Conservation (phyloP, 208 protist genomes). For the Porcisia hertigi region DNA sequence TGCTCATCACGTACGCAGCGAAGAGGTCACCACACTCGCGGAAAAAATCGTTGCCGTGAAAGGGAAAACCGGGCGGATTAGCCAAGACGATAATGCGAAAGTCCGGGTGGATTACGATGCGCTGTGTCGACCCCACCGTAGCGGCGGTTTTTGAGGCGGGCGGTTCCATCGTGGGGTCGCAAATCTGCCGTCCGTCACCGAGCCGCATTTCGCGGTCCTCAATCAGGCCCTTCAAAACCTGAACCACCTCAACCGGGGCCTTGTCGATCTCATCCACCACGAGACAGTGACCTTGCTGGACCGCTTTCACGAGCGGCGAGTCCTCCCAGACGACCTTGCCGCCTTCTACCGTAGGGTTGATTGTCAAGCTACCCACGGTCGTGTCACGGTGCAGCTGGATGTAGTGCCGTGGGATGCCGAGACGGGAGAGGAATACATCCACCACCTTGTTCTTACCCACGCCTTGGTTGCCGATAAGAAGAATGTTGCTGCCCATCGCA, state of each 20-base stretch:
- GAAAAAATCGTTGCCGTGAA: conserved; percentile 96
- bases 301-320: conserved; percentile 93
- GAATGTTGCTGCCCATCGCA: conserved; percentile 74
- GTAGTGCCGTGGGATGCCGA: conserved; percentile 92
- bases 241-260: conserved; percentile 92
- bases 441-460: conserved; percentile 97
- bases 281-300: conserved; percentile 89
- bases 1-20: conserved; percentile 89
- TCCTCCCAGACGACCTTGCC: conserved; percentile 92
- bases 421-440: conserved; percentile 90
- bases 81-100: conserved; percentile 88
- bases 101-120: conserved; percentile 70
- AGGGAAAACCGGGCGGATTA: conserved; percentile 93
- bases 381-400: conserved; percentile 96
- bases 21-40: conserved; percentile 93
- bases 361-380: conserved; percentile 91
- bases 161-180: conserved; percentile 16
- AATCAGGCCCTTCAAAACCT: conserved; percentile 88
- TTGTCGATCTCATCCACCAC: conserved; percentile 98
- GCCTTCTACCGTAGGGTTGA: conserved; percentile 83
- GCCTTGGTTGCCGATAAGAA: conserved; percentile 96
- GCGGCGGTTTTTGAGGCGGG: neutral
- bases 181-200: conserved; percentile 76
- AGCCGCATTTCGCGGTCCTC: conserved; percentile 89
- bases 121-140: conserved; percentile 10